Percentiles rank a stretch among this genome's conserved stretches.
Conservation (phyloP, 179 eudicot genomes). For the Amaranthus tricolor region DNA sequence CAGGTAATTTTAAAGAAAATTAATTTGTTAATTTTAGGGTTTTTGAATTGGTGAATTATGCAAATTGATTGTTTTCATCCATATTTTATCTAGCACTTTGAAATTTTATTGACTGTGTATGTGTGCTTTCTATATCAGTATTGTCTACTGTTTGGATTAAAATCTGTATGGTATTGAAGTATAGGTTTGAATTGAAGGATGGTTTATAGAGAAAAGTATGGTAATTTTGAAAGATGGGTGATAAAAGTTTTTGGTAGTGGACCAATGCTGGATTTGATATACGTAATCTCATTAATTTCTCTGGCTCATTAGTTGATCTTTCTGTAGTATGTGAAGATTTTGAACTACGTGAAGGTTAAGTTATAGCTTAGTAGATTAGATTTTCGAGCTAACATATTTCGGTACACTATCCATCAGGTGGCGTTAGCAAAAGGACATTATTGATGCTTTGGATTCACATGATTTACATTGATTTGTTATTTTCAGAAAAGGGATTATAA, state of each 20-base stretch:
- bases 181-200: not conserved
- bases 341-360: not conserved
- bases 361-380: not conserved
- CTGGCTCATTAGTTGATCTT: not conserved
- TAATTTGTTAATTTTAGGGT: no score
- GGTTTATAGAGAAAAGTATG: not conserved
- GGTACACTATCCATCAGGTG: not conserved
- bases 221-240: not conserved
- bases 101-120: no score
- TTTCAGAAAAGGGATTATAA: no score
- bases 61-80: no score
- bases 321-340: not conserved
- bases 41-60: no score
- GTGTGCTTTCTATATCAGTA: no score
- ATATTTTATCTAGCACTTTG: no score
- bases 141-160: not conserved
- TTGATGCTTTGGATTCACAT: no score
- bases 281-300: not conserved
- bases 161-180: not conserved
- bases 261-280: not conserved
- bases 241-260: no score
- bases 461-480: no score
- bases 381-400: constrained; percentile 1
- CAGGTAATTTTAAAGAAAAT: constrained; percentile 42
- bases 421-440: not conserved